Base-by-base conservation (phyloP, 1,139 yeast species). In the Hemisphaericaspora lyxosophila region DNA sequence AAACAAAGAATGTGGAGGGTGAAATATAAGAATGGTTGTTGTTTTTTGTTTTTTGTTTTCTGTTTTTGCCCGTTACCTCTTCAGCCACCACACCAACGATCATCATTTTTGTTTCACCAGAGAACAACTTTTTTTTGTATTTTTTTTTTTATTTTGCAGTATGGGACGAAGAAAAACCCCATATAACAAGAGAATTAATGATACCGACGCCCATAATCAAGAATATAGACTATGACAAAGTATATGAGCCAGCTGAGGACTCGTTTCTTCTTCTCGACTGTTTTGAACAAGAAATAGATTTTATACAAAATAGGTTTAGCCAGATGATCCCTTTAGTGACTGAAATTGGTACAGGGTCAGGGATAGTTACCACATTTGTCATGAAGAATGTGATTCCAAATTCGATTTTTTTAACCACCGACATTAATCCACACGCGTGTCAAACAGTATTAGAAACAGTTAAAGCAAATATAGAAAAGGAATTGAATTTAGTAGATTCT, bases 181-280 rank as follows among this genome's bases (percentile, higher is more conserved):
- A n/a, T n/a, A n/a, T n/a, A n/a, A n/a, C n/a, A n/a, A n/a, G n/a
- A n/a, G n/a, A n/a, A n/a, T 27, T 16, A 16, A 70, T 71, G 77
- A 53, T 71, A 23, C 66, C 72, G 9, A 70, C 77, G 3, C 77
- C 77, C 2, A 43, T 46, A n/a, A 47, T 67, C 18, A 47, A 47
- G 12, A 46, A 55, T 27, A 43, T 69, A 35, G 67, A 66, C 48
- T 55, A 57, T 43, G 70, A 66, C 19, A 58, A 58, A 38, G 95
- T 90, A 4, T 92, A 92, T 57, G 97, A 92, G 54, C 97, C 97
- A 0, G 78, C 95, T 0, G 98, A 92, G 51, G 98, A 92, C 64
- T 78, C 95, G 11, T 92, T 84, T 53, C 73, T 90, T 8, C 65
- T 92, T 11, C 63, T 92, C 27, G 98, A 92, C 57, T 70, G 84